Conservation (phyloP, 148 eudicot genomes). For the Fagopyrum esculentum region DNA sequence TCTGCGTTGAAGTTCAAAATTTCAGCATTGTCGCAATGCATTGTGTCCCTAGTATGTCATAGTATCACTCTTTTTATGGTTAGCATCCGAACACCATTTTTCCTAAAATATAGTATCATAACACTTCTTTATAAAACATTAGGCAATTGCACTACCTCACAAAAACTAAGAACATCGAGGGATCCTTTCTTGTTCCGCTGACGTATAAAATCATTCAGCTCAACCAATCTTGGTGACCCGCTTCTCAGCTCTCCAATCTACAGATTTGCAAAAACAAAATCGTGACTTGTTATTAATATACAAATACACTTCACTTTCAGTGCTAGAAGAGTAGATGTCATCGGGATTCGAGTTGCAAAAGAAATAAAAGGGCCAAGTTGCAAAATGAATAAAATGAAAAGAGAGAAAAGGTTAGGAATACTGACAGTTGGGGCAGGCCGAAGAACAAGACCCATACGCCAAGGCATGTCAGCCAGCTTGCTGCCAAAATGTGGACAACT, state of each 20-base stretch:
- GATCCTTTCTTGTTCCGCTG: slow-evolving; percentile 65
- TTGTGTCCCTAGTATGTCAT: no score
- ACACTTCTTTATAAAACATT: neutral
- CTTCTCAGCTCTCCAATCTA: slow-evolving; percentile 96
- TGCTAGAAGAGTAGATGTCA: neutral
- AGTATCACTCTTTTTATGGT: no score
- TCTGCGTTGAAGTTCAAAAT: no score
- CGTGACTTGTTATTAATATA: slow-evolving; percentile 10
- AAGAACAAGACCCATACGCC: slow-evolving; percentile 98
- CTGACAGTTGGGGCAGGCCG: slow-evolving; percentile 98
- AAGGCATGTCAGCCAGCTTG: slow-evolving; percentile 97
- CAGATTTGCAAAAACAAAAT: slow-evolving; percentile 4
- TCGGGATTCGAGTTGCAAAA: neutral
- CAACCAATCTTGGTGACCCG: slow-evolving; percentile 87
- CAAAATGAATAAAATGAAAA: neutral
- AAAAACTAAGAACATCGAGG: slow-evolving; percentile 92
- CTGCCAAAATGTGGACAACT: slow-evolving; percentile 99
- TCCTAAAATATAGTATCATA: no score
- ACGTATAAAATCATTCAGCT: slow-evolving; percentile 84
- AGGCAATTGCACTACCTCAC: slow-evolving; percentile 57
- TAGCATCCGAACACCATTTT: no score
- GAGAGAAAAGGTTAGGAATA: neutral
- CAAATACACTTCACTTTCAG: neutral
- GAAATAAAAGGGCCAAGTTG: neutral
- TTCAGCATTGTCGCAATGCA: no score